A percentile compares a stretch with the other conserved stretches of the same genome.
These are phyloP conservation scores for Hypomontagnella monticulosa DNA, from an alignment of 495 filamentous ascomycete species.

Conservation along the genomic window DNA sequence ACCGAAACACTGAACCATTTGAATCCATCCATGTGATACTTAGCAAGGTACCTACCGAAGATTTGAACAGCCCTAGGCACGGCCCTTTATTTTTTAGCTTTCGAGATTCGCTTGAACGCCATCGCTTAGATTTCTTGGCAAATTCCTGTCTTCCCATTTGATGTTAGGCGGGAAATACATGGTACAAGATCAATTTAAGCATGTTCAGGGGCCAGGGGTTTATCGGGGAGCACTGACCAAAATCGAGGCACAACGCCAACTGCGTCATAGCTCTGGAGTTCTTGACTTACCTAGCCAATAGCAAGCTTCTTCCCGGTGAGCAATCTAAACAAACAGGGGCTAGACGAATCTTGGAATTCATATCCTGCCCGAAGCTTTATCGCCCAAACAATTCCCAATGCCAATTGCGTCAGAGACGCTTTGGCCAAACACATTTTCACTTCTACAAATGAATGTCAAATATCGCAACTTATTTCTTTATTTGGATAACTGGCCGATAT, in stretches of 20 bases:
- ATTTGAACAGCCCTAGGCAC: no score
- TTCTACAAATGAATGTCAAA: not conserved
- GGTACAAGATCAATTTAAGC: no score
- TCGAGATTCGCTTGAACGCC: not conserved
- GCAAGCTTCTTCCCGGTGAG: constrained; percentile 4
- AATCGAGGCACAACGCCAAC: no score
- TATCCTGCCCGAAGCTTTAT: not conserved
- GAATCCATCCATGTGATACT: no score
- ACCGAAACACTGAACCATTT: no score
- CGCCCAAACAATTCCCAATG: not conserved
- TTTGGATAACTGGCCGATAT: not conserved
- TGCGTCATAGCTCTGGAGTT: no score
- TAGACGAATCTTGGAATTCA: not conserved
- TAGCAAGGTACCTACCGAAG: no score
- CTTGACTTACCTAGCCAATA: not conserved
- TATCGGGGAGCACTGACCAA: no score
- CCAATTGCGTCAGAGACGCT: constrained; percentile 30
- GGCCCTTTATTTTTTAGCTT: not conserved
- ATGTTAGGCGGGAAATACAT: constrained; percentile 1
- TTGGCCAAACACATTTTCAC: constrained; percentile 1
- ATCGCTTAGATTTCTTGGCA: not conserved
- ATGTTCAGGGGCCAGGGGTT: no score
- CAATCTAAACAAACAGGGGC: constrained; percentile 11
- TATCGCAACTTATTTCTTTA: not conserved
- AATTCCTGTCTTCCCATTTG: not conserved